Evolutionary conservation across 2,329 filamentous ascomycete genomes (phyloP).

Genomic region (Paraphaeosphaeria sporulosa): DNA sequence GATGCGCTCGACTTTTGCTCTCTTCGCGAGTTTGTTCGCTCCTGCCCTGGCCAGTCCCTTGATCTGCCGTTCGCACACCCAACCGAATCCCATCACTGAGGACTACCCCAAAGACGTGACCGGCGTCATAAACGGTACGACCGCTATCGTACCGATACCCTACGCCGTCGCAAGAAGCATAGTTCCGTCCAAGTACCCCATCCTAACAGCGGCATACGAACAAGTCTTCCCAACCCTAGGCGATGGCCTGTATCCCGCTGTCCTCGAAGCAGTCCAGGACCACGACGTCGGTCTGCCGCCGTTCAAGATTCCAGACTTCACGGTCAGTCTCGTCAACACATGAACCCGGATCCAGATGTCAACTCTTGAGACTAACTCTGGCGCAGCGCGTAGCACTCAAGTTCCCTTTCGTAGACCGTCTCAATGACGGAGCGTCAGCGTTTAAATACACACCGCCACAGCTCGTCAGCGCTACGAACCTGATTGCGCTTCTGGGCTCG

Average conservation of each 20-base stretch:
- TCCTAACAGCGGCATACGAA: slow-evolving; percentile 59
- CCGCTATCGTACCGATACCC: slow-evolving; percentile 61
- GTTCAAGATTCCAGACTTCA: slow-evolving; percentile 57
- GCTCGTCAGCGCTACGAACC: slow-evolving; percentile 55
- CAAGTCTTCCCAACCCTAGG: slow-evolving; percentile 60
- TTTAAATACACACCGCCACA: slow-evolving; percentile 61
- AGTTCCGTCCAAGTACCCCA: slow-evolving; percentile 59
- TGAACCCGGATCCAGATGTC: not conserved
- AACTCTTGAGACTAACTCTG: not conserved
- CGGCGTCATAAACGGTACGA: slow-evolving; percentile 63
- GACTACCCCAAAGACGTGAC: slow-evolving; percentile 58
- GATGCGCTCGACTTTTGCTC: not conserved
- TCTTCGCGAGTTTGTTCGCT: not conserved
- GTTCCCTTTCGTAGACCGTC: slow-evolving; percentile 64
- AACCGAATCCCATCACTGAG: slow-evolving; percentile 58
- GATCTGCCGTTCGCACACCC: slow-evolving; percentile 30
- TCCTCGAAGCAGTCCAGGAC: slow-evolving; percentile 60
- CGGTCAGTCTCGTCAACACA: slow-evolving; percentile 48
- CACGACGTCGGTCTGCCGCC: slow-evolving; percentile 59
- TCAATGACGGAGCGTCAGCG: slow-evolving; percentile 58
- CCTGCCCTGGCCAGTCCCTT: slow-evolving; percentile 17
- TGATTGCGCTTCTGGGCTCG: slow-evolving; percentile 55
- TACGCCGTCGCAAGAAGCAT: slow-evolving; percentile 56
- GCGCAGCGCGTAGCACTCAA: slow-evolving; percentile 44
- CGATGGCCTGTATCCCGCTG: slow-evolving; percentile 60